Conservation (phyloP, 2,329 filamentous ascomycete genomes). For the Hirsutella thompsonii region DNA sequence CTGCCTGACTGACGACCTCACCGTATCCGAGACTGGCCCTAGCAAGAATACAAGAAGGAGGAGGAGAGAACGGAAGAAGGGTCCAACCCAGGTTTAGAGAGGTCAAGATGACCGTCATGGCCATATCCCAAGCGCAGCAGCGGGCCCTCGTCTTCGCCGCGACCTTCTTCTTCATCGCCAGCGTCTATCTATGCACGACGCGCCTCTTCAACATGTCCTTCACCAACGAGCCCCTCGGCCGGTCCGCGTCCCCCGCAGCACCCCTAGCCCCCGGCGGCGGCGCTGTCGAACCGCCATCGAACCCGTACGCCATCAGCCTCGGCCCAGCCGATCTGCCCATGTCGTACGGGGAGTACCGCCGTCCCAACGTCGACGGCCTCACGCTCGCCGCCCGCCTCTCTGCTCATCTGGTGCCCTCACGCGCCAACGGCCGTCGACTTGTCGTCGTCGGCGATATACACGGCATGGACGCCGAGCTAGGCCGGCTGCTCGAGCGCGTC, state of each 20-base stretch:
- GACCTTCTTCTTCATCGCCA: slow-evolving; percentile 19
- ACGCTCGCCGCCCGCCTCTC: slow-evolving; percentile 18
- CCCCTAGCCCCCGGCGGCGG: no score
- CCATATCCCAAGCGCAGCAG: slow-evolving; percentile 13
- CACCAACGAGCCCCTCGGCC: background rate
- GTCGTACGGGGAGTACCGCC: slow-evolving; percentile 25
- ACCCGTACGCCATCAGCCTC: slow-evolving; percentile 5
- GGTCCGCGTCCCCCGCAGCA: background rate
- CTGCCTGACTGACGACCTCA: no score
- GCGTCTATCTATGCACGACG: slow-evolving; percentile 19
- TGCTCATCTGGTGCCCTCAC: slow-evolving; percentile 16
- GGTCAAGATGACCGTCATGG: slow-evolving; percentile 9
- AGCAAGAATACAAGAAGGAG: no score
- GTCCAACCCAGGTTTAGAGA: no score
- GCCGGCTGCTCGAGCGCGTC: slow-evolving; percentile 52
- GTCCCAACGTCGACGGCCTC: slow-evolving; percentile 22
- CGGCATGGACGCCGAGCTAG: slow-evolving; percentile 61
- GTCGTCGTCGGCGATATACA: slow-evolving; percentile 87
- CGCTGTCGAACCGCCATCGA: background rate
- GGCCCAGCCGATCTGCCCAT: slow-evolving; percentile 21
- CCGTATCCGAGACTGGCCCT: no score
- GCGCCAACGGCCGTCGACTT: slow-evolving; percentile 41
- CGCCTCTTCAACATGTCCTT: slow-evolving; percentile 16
- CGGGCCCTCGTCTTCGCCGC: slow-evolving; percentile 17
- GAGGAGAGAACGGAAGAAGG: no score